Percentiles rank a stretch among this genome's conserved stretches.
phyloP scores from a whole-genome alignment of 2,329 filamentous ascomycete species.

The Cadophora gregata region DNA sequence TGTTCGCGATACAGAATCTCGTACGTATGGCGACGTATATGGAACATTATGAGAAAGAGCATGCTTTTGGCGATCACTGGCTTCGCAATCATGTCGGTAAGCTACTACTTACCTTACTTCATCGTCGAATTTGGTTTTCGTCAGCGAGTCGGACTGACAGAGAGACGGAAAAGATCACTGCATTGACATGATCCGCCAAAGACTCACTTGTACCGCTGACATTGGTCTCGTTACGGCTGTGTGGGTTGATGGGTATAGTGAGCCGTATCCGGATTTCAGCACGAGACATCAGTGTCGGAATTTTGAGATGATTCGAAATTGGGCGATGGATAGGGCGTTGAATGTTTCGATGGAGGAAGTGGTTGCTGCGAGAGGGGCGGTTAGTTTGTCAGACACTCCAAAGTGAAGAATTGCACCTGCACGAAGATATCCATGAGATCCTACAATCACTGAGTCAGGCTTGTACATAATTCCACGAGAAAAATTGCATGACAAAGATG shows the following conservation, averaged over 20 bases:
- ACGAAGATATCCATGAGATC: not conserved
- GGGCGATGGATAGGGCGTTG: not conserved
- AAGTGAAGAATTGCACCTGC: not conserved
- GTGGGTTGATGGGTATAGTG: conserved; percentile 2
- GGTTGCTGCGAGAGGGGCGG: not conserved
- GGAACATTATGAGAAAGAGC: conserved; percentile 4
- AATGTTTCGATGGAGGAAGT: not conserved
- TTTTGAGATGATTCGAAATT: conserved; percentile 1
- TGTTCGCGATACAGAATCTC: not conserved
- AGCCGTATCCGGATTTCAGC: conserved; percentile 10
- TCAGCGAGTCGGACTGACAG: too few species aligned
- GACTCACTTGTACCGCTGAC: conserved; percentile 9
- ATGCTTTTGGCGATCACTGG: conserved; percentile 1
- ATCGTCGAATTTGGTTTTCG: too few species aligned
- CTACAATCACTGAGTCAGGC: too few species aligned
- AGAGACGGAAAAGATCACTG: not conserved
- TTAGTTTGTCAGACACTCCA: not conserved
- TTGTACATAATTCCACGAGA: too few species aligned
- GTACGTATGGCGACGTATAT: not conserved
- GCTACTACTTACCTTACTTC: not conserved
- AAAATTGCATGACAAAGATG: too few species aligned
- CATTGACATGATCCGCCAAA: conserved; percentile 2
- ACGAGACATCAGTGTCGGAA: conserved; percentile 3
- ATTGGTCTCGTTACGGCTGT: conserved; percentile 1
- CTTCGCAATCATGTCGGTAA: conserved; percentile 13